Evolutionary conservation across 352 stramenopile species (phyloP), one percentile per base, ranked within the genome.

Genomic region (Phytophthora crassamura): DNA sequence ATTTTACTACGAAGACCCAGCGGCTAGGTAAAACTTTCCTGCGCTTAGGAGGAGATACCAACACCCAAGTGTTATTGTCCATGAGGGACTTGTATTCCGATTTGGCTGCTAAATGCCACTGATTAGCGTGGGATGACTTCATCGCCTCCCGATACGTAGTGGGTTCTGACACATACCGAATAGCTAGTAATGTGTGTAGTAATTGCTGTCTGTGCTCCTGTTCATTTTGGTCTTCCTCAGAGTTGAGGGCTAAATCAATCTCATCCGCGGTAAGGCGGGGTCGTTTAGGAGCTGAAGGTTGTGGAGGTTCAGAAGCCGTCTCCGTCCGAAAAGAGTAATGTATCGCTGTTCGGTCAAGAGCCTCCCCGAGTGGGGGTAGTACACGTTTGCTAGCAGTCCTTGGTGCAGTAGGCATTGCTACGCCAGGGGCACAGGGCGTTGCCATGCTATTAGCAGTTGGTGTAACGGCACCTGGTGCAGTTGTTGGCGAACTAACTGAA

Each of bases 1-100:
- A 59, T 7, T 59, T 59, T 4, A 57, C 49, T 25, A 47, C 49
- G 38, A 57, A 57, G 11, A 56, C 49, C 50, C 50, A 58, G 35
- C 39, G 39, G 39, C 28, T 20, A 3, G 11, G 42, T 18, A 43
- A 7, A 22, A 35, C 8, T 10, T 55, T 43, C 4, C 48, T 33
- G 32, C 18, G 15, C 12, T 46, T 51, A 1, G 40, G 40, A 36
- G 41, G 53, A 7, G 40, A n/a, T 16, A 38, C 53, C n/a, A 52
- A 11, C 18, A 22, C 18, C 53, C 53, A 61, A 15, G 41, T 52
- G 12, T 45, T 2, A 12, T 52, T 52, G 20, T 61, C 40, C 30
- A 61, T 52, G 14, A 28, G 32, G 30, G 32, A 46, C 11, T 50
- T 45, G 18, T 61, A 61, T 33, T 61, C 39, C 8, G 53, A n/a